These are phyloP conservation scores for Claviceps sp. DNA, from an alignment of 2,329 filamentous ascomycete genomes.

Conservation along the genomic window DNA sequence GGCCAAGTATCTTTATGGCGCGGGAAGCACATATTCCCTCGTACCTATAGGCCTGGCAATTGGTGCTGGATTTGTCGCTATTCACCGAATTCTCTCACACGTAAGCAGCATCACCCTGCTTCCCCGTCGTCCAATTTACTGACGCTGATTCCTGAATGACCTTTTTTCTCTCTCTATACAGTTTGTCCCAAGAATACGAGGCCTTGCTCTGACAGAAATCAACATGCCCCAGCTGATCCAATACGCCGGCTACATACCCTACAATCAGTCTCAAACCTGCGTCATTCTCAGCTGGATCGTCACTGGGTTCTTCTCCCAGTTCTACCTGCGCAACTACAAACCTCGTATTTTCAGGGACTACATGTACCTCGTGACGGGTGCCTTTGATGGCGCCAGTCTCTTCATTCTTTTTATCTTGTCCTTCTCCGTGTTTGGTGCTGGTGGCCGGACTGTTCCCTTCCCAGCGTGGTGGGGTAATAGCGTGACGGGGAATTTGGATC, in stretches of 20 bases:
- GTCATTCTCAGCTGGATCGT: slow-evolving; percentile 34
- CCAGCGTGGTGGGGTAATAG: slow-evolving; percentile 44
- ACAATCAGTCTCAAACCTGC: slow-evolving; percentile 35
- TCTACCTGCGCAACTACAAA: slow-evolving; percentile 37
- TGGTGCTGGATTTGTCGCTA: slow-evolving; percentile 22
- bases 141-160: too few species aligned
- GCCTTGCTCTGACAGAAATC: not conserved
- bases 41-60: slow-evolving; percentile 27
- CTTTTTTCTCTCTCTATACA: not conserved
- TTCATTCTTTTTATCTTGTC: slow-evolving; percentile 21
- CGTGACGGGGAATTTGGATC: slow-evolving; percentile 31
- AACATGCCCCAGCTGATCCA: slow-evolving; percentile 4
- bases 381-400: slow-evolving; percentile 37
- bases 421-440: slow-evolving; percentile 42
- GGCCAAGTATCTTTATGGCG: slow-evolving; percentile 28
- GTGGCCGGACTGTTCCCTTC: slow-evolving; percentile 29
- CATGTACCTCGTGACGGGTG: slow-evolving; percentile 38
- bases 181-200: slow-evolving; percentile 1
- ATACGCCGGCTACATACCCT: slow-evolving; percentile 4
- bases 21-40: slow-evolving; percentile 21
- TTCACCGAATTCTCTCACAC: not conserved
- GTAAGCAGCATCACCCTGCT: not conserved
- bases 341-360: slow-evolving; percentile 40
- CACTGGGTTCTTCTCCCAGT: slow-evolving; percentile 35
- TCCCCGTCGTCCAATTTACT: too few species aligned